Base-by-base conservation (phyloP, 148 eudicot species). In the Silene latifolia region DNA sequence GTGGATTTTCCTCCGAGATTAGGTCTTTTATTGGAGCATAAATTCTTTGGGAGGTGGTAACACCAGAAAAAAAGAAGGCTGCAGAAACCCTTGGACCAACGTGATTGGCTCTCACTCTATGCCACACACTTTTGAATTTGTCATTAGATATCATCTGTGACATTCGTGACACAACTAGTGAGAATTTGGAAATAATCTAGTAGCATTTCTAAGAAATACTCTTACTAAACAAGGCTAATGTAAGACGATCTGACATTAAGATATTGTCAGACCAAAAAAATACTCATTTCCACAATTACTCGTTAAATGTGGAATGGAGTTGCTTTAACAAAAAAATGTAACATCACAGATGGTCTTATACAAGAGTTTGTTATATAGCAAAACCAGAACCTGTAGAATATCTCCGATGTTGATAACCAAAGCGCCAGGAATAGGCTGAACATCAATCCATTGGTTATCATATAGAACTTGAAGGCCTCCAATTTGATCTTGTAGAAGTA, bases 11-110 rank as follows among this genome's bases (percentile, higher is more conserved):
- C 60, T 76, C 83, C 0, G 87, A 84, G 35, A 82, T 9, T 69
- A 87, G 21, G 66, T 88, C 86, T 46, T 79, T 73, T 0, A 84
- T 78, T 0, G 89, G 89, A 24, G 79, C 83, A 60, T 88, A 84
- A 8, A 69, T 23, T 68, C 72, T 88, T 12, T 10, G 18, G 8
- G 61, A 15, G 5, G 47, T 3, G 1, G 51, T 1, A 46, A 8
- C 29, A 17, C 80, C 81, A 5, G 44, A 72, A 35, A 84, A 78
- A 56, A 84, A 84, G 39, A 74, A 78, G 7, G 86, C 85, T 46
- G 81, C 69, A 0, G 86, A 88, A 27, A 88, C 78, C 72, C 91
- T 82, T 25, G 91, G 86, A 4, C 88, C 88, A 15, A 64, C 44
- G 0, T 0, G 8, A 20, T 78, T 84, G 3, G 83, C 83, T n/a